phyloP scores from a whole-genome alignment of 2,329 filamentous ascomycete species.

The Phoma sp. region DNA sequence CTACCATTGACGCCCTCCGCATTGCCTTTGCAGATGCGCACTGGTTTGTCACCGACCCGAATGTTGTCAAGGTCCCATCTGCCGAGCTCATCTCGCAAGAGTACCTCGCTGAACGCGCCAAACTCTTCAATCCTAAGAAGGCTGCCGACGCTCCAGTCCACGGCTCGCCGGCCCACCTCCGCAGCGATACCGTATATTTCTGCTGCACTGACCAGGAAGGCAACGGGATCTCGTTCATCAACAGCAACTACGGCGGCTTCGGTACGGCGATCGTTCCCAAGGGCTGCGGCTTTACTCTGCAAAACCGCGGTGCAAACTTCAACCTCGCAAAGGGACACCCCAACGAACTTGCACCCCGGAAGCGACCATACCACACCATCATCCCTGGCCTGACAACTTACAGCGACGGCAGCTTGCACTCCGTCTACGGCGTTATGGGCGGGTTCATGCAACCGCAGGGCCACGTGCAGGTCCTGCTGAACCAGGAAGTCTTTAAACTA shows the following conservation, averaged over 20 bases:
- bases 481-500: slow-evolving; percentile 81
- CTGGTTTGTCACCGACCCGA: slow-evolving; percentile 90
- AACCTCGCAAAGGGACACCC: slow-evolving; percentile 73
- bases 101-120: slow-evolving; percentile 75
- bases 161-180: slow-evolving; percentile 78
- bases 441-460: slow-evolving; percentile 99
- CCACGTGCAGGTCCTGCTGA: slow-evolving; percentile 89
- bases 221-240: slow-evolving; percentile 96
- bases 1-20: slow-evolving; percentile 83
- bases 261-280: slow-evolving; percentile 84
- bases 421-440: slow-evolving; percentile 95
- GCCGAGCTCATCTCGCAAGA: slow-evolving; percentile 70
- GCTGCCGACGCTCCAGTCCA: slow-evolving; percentile 64
- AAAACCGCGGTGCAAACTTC: slow-evolving; percentile 93
- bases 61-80: slow-evolving; percentile 72
- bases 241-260: slow-evolving; percentile 90
- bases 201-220: slow-evolving; percentile 79
- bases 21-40: slow-evolving; percentile 88
- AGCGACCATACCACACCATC: slow-evolving; percentile 96
- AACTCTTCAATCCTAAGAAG: slow-evolving; percentile 64
- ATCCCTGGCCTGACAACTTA: slow-evolving; percentile 93
- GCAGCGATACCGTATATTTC: slow-evolving; percentile 95
- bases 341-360: slow-evolving; percentile 79
- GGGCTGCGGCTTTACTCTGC: slow-evolving; percentile 89
- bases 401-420: slow-evolving; percentile 75